Evolutionary conservation across 2,329 filamentous ascomycete species (phyloP).

Genomic region (Aspergillus sp.): DNA sequence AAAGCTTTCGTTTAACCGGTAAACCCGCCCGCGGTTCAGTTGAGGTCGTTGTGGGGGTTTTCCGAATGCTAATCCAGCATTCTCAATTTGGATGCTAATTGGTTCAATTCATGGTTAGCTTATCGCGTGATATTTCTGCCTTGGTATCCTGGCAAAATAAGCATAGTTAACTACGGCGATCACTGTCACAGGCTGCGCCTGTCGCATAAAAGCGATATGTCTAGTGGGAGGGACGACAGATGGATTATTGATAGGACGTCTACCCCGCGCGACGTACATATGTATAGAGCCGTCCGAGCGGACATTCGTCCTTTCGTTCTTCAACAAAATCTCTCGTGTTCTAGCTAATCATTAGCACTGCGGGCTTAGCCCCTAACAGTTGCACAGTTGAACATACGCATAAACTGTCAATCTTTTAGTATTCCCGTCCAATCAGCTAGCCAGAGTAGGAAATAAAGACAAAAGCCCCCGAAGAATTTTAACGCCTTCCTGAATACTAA

Average conservation of each 20-base stretch:
- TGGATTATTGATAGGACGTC: too few relatives aligned
- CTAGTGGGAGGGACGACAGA: neutral
- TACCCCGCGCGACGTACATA: too few relatives aligned
- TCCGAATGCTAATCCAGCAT: neutral
- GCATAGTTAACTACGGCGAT: too few relatives aligned
- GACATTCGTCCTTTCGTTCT: too few relatives aligned
- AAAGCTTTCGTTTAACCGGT: too few relatives aligned
- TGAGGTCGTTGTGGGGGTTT: neutral
- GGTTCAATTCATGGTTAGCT: too few relatives aligned
- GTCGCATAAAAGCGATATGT: neutral
- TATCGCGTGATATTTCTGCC: too few relatives aligned
- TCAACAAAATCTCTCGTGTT: neutral
- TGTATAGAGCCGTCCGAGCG: too few relatives aligned
- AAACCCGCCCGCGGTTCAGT: too few relatives aligned
- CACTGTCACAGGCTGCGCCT: neutral
- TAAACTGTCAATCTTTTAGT: neutral
- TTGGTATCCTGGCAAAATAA: too few relatives aligned
- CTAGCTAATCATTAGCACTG: too few relatives aligned
- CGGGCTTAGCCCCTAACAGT: neutral
- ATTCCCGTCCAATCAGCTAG: neutral
- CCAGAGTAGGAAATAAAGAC: neutral
- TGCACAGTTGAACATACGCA: neutral
- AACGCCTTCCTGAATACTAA: neutral
- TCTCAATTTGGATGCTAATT: neutral
- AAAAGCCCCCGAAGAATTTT: neutral